A percentile compares a stretch with the other conserved stretches of the same genome.
phyloP scores from a whole-genome alignment of 2,329 filamentous ascomycete species.

The Cylindrodendrum hubeiense region DNA sequence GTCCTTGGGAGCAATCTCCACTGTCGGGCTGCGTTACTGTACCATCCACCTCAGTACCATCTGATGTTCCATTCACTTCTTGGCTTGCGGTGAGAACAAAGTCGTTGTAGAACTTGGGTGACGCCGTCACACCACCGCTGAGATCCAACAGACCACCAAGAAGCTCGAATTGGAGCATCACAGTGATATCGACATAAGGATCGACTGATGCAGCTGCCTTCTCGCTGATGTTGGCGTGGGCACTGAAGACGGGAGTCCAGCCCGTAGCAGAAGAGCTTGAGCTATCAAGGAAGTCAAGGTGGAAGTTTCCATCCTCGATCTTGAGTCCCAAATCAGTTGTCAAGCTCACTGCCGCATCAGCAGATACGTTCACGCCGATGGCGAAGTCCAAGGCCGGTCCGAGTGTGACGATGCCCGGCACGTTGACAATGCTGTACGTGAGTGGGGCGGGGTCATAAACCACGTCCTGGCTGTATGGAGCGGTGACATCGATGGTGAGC shows the following conservation, averaged over 20 bases:
- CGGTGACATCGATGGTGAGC: conserved; percentile 50
- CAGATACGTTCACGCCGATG: conserved; percentile 52
- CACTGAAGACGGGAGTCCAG: conserved; percentile 53
- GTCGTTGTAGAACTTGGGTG: conserved; percentile 52
- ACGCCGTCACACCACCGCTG: conserved; percentile 53
- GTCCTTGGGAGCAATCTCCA: conserved; percentile 38
- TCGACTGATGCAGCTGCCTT: conserved; percentile 48
- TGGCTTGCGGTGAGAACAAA: conserved; percentile 47
- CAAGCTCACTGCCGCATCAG: conserved; percentile 48
- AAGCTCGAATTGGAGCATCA: conserved; percentile 54
- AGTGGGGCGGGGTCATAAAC: conserved; percentile 52
- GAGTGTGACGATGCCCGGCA: conserved; percentile 56
- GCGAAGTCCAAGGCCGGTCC: conserved; percentile 53
- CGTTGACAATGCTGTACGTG: conserved; percentile 51
- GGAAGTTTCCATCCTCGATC: conserved; percentile 52
- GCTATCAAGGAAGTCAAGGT: conserved; percentile 52
- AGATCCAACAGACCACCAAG: conserved; percentile 51
- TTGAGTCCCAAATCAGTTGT: conserved; percentile 47
- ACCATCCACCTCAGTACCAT: not conserved
- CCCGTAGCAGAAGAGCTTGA: conserved; percentile 46
- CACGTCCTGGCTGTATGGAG: conserved; percentile 49
- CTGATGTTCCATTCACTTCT: conserved; percentile 32
- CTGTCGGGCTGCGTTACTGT: conserved; percentile 28
- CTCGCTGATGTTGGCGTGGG: conserved; percentile 49
- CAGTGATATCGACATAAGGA: conserved; percentile 50